These are phyloP conservation scores for Anthracocystis walkeri DNA, from an alignment of 1,284 basidiomycete species.

Conservation along the genomic window DNA sequence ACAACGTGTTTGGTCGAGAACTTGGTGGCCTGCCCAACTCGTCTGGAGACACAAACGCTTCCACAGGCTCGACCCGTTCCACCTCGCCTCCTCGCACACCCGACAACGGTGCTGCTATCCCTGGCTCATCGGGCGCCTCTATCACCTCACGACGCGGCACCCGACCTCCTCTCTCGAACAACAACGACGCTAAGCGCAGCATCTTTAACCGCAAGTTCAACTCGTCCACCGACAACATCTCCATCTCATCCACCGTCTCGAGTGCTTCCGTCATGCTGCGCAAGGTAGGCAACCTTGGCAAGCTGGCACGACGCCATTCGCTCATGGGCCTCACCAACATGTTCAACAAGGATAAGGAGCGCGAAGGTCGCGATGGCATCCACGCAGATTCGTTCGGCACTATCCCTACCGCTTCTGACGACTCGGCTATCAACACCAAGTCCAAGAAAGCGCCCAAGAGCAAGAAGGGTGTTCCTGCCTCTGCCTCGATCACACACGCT, in stretches of 20 bases:
- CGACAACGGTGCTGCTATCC: slow-evolving; percentile 53
- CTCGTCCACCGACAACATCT: slow-evolving; percentile 95
- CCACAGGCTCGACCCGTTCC: slow-evolving; percentile 61
- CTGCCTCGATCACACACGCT: slow-evolving; percentile 83
- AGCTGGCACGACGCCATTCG: slow-evolving; percentile 88
- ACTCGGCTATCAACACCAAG: slow-evolving; percentile 63
- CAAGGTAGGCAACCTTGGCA: slow-evolving; percentile 92
- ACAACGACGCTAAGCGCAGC: slow-evolving; percentile 70
- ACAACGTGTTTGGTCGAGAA: slow-evolving; percentile 30
- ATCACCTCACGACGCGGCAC: slow-evolving; percentile 60
- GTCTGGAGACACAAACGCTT: slow-evolving; percentile 59
- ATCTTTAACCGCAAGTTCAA: slow-evolving; percentile 92
- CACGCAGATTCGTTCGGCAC: slow-evolving; percentile 74
- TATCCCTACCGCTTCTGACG: slow-evolving; percentile 69
- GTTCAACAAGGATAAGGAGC: slow-evolving; percentile 75
- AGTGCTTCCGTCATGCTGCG: slow-evolving; percentile 97
- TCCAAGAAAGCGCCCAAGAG: slow-evolving; percentile 69
- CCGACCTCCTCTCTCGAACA: slow-evolving; percentile 57
- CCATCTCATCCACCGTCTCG: slow-evolving; percentile 93
- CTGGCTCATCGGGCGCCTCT: slow-evolving; percentile 60
- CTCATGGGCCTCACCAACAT: slow-evolving; percentile 91
- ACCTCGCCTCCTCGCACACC: slow-evolving; percentile 62
- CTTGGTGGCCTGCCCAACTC: slow-evolving; percentile 49
- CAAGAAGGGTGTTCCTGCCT: slow-evolving; percentile 77
- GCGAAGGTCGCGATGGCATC: slow-evolving; percentile 70